Conservation (phyloP, 805 yeast species). For the Candida andamanensis region DNA sequence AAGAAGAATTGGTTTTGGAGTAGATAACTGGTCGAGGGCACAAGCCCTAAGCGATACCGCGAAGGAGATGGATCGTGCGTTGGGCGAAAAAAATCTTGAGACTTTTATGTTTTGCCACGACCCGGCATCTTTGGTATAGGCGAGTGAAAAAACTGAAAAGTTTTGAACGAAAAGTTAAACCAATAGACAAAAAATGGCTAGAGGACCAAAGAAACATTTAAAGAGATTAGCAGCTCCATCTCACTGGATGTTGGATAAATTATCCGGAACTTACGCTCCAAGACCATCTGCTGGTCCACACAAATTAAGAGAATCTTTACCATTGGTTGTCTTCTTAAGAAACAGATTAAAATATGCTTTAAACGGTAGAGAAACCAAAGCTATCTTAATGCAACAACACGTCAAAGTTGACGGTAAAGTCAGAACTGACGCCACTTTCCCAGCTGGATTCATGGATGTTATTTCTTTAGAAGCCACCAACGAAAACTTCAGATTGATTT, state of each 20-base stretch:
- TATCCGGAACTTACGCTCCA: conserved; percentile 99
- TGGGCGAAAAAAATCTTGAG: no score
- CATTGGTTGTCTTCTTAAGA: conserved; percentile 93
- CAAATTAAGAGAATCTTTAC: conserved; percentile 97
- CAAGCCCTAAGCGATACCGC: conserved; percentile 2
- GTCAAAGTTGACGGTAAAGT: conserved; percentile 99
- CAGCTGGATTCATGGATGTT: conserved; percentile 99
- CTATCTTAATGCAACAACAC: conserved; percentile 96
- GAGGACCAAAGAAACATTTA: conserved; percentile 89
- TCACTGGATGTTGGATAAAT: conserved; percentile 99
- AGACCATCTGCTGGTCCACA: conserved; percentile 99
- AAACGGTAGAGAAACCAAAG: conserved; percentile 98
- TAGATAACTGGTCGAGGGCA: conserved; percentile 3
- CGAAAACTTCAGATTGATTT: conserved; percentile 98
- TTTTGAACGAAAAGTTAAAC: background rate
- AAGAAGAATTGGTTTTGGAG: conserved; percentile 14
- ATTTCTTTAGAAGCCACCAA: conserved; percentile 95
- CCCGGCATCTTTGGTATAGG: no score
- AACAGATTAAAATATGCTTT: conserved; percentile 98
- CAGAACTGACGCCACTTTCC: conserved; percentile 98
- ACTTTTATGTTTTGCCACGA: no score
- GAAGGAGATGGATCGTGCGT: background rate
- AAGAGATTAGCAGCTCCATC: conserved; percentile 99
- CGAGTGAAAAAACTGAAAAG: background rate
- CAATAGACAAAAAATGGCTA: conserved; percentile 39